Percentiles rank a stretch among this genome's conserved stretches.
Conservation (phyloP, 139 green algal species). For the Tetratostichococcus sp. region DNA sequence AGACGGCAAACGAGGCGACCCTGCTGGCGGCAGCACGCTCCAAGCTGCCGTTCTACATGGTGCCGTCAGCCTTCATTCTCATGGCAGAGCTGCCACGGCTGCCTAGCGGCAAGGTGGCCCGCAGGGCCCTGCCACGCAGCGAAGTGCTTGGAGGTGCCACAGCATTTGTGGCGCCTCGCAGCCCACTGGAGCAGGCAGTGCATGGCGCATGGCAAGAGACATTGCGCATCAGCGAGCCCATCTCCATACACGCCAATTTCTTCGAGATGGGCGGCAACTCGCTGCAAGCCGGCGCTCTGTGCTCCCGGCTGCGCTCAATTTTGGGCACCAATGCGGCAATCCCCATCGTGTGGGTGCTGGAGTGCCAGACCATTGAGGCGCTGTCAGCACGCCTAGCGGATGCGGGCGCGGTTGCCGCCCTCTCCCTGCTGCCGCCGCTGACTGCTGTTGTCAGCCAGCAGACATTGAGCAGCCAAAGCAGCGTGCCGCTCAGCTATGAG, state of each 20-base stretch:
- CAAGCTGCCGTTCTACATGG: constrained; percentile 27
- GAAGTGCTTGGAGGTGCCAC: background rate
- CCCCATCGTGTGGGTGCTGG: no score
- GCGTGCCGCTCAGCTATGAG: no score
- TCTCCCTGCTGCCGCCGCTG: background rate
- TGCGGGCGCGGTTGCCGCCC: background rate
- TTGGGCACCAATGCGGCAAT: no score
- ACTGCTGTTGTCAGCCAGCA: no score
- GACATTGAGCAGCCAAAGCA: no score
- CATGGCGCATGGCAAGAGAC: constrained; percentile 9
- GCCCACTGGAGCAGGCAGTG: background rate
- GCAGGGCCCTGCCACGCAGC: no score
- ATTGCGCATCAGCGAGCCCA: constrained; percentile 3
- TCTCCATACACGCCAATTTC: constrained; percentile 18
- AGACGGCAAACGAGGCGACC: background rate
- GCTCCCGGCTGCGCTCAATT: no score
- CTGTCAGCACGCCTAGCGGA: constrained; percentile 1
- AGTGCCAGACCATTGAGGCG: no score
- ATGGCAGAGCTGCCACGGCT: constrained; percentile 14
- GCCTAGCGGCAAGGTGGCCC: no score
- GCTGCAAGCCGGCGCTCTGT: no score
- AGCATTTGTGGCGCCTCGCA: background rate
- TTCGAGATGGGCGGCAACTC: no score
- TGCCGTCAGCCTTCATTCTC: constrained; percentile 10
- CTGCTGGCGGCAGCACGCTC: background rate